Base-by-base conservation (phyloP, 1,139 yeast species). In the Ogataea hybrid region DNA sequence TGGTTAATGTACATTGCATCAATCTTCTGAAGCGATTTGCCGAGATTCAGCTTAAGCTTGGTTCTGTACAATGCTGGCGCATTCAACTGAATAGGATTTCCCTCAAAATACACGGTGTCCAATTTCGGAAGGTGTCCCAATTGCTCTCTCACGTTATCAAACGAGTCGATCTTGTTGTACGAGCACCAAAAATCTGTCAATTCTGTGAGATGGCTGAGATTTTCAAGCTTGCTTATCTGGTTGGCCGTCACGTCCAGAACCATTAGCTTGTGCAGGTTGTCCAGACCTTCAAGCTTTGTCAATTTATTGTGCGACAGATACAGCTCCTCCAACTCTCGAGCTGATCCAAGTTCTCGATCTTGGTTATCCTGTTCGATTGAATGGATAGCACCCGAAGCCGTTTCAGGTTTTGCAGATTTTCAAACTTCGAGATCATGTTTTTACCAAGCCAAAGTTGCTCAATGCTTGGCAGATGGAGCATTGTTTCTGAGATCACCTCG, bases 181-280 rank as follows among this genome's bases (percentile, higher is more conserved):
- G 96, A 86, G 25, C 95, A 89, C 98, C 98, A 94, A 41, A 94
- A 70, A 63, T 94, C 99, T 8, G 96, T 89, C 50, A 94, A 70
- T 27, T 83, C 63, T 0, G 55, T 62, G 49, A 92, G 71, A 56
- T 86, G 95, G 2, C 71, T 66, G 42, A 94, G 57, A 49, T 84
- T 82, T 44, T 79, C 82, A 39, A 94, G 66, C 40, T 73, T 71
- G 5, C 72, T 58, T 28, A 94, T 71, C 46, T 70, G 70, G 59
- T 94, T 94, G 2, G 86, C 77, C 0, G 97, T 84, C 16, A 94
- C 73, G 60, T 94, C 99, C 46, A 94, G 63, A 0, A 86, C 85
- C 22, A 75, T 79, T 41, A 94, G 71, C 40, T 86, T 84, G 14
- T 53, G 52, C 56, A 86, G 81, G 21, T 81, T 71, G 5, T 87